Evolutionary conservation across 768 basidiomycete species (phyloP).

Genomic region (Boletus eberwhitei): DNA sequence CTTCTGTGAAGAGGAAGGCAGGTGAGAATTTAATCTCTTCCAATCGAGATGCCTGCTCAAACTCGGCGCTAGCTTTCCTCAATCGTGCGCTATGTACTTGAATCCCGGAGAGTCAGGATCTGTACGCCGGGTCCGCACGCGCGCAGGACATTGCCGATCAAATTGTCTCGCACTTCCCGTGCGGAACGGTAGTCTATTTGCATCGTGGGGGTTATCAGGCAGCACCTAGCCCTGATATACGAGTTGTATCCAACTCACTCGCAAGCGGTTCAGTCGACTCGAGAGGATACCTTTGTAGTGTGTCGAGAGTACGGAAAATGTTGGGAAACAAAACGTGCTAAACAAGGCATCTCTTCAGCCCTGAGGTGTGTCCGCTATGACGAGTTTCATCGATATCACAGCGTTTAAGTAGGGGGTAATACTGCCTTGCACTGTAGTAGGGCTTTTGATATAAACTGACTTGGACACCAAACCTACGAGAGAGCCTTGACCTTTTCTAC

Average conservation of each 20-base stretch:
- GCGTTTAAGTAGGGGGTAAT: neutral
- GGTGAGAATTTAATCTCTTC: slow-evolving; percentile 11
- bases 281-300: slow-evolving; percentile 1
- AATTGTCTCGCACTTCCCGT: slow-evolving; percentile 1
- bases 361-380: too few relatives aligned
- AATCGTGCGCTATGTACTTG: neutral
- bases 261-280: slow-evolving; percentile 27
- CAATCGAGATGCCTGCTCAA: slow-evolving; percentile 13
- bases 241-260: slow-evolving; percentile 15
- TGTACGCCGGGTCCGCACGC: neutral
- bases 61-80: neutral
- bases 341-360: neutral
- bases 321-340: neutral
- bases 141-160: neutral
- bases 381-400: neutral
- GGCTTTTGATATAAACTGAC: slow-evolving; percentile 9
- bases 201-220: neutral
- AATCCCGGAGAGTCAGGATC: slow-evolving; percentile 5
- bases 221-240: too few relatives aligned
- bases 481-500: slow-evolving; percentile 50
- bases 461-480: slow-evolving; percentile 9
- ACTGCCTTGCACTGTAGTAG: neutral
- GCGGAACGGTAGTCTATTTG: slow-evolving; percentile 9
- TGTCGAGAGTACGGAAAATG: neutral
- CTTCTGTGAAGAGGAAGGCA: slow-evolving; percentile 9